Percentiles rank a stretch among this genome's conserved stretches.
Evolutionary conservation across 371 early-diverging fungal genomes (phyloP).

Genomic region (Mortierella sp.): DNA sequence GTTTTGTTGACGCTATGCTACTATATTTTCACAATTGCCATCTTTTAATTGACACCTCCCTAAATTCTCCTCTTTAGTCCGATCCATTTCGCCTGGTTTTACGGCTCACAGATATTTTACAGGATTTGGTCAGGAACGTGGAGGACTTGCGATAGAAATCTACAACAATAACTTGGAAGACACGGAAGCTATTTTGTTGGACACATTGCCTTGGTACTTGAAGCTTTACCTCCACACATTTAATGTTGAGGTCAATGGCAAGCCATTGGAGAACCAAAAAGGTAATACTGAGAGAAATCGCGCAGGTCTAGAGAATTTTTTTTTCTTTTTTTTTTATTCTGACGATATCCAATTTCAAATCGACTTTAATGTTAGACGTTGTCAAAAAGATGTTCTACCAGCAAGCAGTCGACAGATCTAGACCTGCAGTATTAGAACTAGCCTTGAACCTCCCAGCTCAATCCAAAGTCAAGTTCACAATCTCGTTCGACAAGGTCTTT

Average conservation of each 20-base stretch:
- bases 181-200: conserved; percentile 74
- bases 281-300: conserved; percentile 4
- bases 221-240: conserved; percentile 92
- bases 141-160: conserved; percentile 82
- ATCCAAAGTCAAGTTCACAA: conserved; percentile 72
- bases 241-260: conserved; percentile 61
- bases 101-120: conserved; percentile 82
- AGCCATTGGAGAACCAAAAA: conserved; percentile 19
- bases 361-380: conserved; percentile 42
- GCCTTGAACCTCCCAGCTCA: conserved; percentile 75
- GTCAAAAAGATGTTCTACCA: conserved; percentile 71
- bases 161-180: conserved; percentile 68
- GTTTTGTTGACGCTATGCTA: neutral
- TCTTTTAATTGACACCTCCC: conserved; percentile 28
- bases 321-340: neutral
- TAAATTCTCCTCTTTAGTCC: conserved; percentile 18
- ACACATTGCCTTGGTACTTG: conserved; percentile 93
- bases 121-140: conserved; percentile 87
- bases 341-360: too few species aligned
- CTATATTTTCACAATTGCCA: conserved; percentile 26
- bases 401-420: conserved; percentile 82
- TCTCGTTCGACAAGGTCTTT: conserved; percentile 91
- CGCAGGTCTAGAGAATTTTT: neutral
- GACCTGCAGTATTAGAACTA: conserved; percentile 88
- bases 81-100: conserved; percentile 62